Evolutionary conservation across 2,329 filamentous ascomycete genomes (phyloP), one percentile per base, ranked within the genome.

Genomic region (Trichophyton equinum): DNA sequence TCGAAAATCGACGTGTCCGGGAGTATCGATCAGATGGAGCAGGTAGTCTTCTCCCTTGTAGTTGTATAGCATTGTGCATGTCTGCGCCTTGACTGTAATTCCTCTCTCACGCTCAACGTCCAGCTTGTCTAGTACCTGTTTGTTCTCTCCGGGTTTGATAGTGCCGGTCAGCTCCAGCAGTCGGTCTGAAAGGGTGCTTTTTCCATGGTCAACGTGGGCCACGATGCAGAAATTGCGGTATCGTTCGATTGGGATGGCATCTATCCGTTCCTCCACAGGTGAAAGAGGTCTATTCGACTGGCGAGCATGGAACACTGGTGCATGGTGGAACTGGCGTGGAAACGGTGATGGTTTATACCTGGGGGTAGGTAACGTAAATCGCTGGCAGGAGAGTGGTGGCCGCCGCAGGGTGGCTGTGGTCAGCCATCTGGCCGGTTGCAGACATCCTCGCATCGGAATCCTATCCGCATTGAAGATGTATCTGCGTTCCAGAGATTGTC

Each of bases 51-150:
- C 78, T 15, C 88, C 91, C 18, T 87, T 78, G 76, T 96, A 80
- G 30, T 87, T 90, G 78, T 96, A 96, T 59, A 99, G 82, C 94
- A 99, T 99, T 61, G 87, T 94, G 75, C 94, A 97, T 61, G 94
- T 97, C 78, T 99, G 94, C 60, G 94, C 94, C 78, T 99, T 99
- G 73, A 99, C 94, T 0, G 94, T 99, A 72, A 99, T 99, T 64
- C 94, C 94, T 44, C 94, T 84, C 75, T 97, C 91, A 58, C 94
- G 82, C 77, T 99, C 94, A 60, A 99, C 94, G 72, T 99, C 94
- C 40, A 99, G 83, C 73, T 96, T 96, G 76, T 99, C 94, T 65
- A 99, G 79, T 64, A 97, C 89, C 79, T 99, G 94, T 76, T 96
- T 95, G 73, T 96, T 96, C 57, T 82, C 81, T 62, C 90, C 91